Percentiles rank a stretch among this genome's conserved stretches.
phyloP scores from a whole-genome alignment of 148 eudicot genomes.

The Rhododendron henanense region DNA sequence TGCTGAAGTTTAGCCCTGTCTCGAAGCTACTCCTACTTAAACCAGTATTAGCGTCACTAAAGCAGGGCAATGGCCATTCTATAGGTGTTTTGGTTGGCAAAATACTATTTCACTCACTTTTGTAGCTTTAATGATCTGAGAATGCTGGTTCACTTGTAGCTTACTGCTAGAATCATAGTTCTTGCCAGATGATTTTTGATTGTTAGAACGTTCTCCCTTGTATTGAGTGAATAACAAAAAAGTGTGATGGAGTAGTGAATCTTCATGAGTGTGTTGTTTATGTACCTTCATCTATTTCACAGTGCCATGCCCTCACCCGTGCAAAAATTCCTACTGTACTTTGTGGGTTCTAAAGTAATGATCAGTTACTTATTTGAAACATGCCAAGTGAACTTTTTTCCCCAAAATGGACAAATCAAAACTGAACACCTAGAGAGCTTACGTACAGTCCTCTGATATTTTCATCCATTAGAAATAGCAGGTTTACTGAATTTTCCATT shows the following conservation, averaged over 20 bases:
- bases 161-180: background rate
- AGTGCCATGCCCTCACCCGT: background rate
- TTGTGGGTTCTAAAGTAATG: background rate
- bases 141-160: background rate
- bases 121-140: background rate
- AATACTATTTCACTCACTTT: background rate
- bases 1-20: background rate
- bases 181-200: background rate
- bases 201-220: background rate
- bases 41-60: background rate
- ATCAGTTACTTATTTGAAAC: conserved; percentile 5
- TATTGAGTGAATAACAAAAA: background rate
- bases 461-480: background rate
- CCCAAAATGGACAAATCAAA: background rate
- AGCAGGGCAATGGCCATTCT: background rate
- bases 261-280: background rate
- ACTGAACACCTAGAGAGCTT: background rate
- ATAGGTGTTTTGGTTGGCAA: background rate
- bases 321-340: background rate
- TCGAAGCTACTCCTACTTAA: background rate
- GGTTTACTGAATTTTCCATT: background rate
- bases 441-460: background rate
- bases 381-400: background rate
- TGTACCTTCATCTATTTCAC: background rate
- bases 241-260: background rate